Evolutionary conservation across 805 yeast genomes (phyloP).

Genomic region (Candida corydali): DNA sequence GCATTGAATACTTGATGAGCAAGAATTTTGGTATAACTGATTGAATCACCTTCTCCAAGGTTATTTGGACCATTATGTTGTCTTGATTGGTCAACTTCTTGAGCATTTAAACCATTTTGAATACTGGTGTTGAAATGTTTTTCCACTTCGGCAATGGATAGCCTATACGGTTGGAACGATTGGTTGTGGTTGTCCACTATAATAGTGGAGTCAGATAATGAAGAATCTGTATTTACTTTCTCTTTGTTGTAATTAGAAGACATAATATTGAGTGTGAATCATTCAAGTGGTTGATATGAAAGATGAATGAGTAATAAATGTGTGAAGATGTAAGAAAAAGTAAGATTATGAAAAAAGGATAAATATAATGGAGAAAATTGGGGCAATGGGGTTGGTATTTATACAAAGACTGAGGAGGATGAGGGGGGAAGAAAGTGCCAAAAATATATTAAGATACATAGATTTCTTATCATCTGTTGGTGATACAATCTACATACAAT

Average conservation of each 20-base stretch:
- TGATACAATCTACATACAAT: too few species aligned
- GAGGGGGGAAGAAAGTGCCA: too few species aligned
- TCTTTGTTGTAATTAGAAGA: background rate
- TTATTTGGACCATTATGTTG: constrained; percentile 20
- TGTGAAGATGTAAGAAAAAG: too few species aligned
- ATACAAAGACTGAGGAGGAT: too few species aligned
- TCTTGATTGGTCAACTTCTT: constrained; percentile 12
- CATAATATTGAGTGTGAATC: too few species aligned
- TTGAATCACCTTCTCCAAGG: constrained; percentile 27
- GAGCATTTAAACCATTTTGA: constrained; percentile 42
- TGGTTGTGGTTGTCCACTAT: background rate
- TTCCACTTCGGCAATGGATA: constrained; percentile 33
- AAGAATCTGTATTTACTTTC: constrained; percentile 6
- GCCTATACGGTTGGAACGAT: constrained; percentile 14
- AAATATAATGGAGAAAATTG: too few species aligned
- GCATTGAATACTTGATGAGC: constrained; percentile 38
- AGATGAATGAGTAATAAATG: too few species aligned
- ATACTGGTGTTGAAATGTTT: constrained; percentile 37
- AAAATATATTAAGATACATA: too few species aligned
- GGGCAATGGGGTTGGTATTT: too few species aligned
- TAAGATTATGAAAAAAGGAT: too few species aligned
- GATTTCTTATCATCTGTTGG: too few species aligned
- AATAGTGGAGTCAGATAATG: constrained; percentile 4
- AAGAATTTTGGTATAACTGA: constrained; percentile 24
- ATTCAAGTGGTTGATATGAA: background rate